Base-by-base conservation (phyloP, 257 asterid genomes). In the Plantago ovata region DNA sequence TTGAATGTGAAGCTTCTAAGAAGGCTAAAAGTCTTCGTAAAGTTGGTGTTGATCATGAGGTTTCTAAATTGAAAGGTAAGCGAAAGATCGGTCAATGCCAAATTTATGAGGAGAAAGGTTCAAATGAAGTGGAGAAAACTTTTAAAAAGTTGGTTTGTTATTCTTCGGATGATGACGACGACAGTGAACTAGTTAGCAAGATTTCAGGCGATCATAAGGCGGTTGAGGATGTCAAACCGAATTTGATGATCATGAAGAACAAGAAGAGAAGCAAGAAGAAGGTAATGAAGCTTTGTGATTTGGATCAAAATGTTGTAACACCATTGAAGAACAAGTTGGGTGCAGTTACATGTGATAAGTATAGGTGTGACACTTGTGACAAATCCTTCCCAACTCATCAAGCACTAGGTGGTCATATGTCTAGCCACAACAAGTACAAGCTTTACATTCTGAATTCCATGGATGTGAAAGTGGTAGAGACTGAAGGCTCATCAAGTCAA, bases 341-440 rank as follows among this genome's bases (percentile, higher is more conserved):
- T 16, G 23, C 18, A 23, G 12, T 16, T n/a, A 10, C 41, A 28
- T 7, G 13, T 58, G 75, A 62, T 53, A 71, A 71, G 32, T 65
- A 56, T 65, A 65, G 54, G 61, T 75, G 81, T 16, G 18, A 8
- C 45, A 11, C 60, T 38, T 55, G 60, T 55, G 47, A 39, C 47
- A 38, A 38, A 44, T 55, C 43, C 23, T 55, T 38, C 60, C 16
- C 60, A 36, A 18, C 60, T 38, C 38, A 15, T 15, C 81, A 81
- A 38, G 84, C 81, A 36, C 40, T 81, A 18, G 82, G 84, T 15
- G 82, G 87, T 4, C 82, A 81, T 19, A 77, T 16, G 66, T 81
- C 84, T 18, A 69, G 70, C 59, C 84, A 81, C 62, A 72, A 75
- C 46, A 77, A 72, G 19, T 56, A 48, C 62, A 74, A 18, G 60